Evolutionary conservation across 208 protist species (phyloP).

Genomic region (Acanthamoeba royreba): DNA sequence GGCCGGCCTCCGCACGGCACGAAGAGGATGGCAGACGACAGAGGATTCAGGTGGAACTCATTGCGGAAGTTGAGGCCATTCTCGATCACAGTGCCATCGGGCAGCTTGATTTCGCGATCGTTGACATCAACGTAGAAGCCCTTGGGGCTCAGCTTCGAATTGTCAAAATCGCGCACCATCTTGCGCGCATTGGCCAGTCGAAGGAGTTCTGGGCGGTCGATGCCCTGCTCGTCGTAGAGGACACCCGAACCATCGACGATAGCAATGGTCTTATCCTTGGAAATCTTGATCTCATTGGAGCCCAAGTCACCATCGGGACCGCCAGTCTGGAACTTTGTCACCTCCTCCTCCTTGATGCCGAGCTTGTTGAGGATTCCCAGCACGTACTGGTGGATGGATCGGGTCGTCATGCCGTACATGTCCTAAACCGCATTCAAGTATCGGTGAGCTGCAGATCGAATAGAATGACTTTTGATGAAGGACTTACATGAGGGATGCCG

Average conservation of each 20-base stretch:
- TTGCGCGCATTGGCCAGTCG: conserved; percentile 83
- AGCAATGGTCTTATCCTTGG: conserved; percentile 88
- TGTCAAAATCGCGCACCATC: conserved; percentile 87
- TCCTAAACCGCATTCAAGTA: too few species aligned
- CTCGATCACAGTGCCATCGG: conserved; percentile 75
- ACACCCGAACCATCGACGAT: conserved; percentile 93
- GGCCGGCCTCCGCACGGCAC: conserved; percentile 95
- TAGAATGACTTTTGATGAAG: too few species aligned
- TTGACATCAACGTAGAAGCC: conserved; percentile 90
- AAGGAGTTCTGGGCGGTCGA: conserved; percentile 84
- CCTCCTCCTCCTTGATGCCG: conserved; percentile 82
- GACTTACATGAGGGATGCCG: conserved; percentile 93
- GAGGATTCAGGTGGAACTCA: conserved; percentile 89
- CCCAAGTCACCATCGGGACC: conserved; percentile 95
- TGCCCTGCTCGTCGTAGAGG: conserved; percentile 87
- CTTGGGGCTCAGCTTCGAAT: conserved; percentile 76
- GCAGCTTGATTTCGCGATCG: conserved; percentile 87
- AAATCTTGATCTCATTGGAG: conserved; percentile 93
- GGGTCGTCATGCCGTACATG: conserved; percentile 94
- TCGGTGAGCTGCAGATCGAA: too few species aligned
- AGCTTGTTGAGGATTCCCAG: conserved; percentile 86
- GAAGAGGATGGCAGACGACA: conserved; percentile 89
- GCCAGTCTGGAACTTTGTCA: conserved; percentile 94
- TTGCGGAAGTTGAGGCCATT: conserved; percentile 85
- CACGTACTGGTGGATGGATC: conserved; percentile 91